These are phyloP conservation scores for Fusarium drepaniforme DNA, from an alignment of 2,329 filamentous ascomycete genomes.

Conservation along the genomic window DNA sequence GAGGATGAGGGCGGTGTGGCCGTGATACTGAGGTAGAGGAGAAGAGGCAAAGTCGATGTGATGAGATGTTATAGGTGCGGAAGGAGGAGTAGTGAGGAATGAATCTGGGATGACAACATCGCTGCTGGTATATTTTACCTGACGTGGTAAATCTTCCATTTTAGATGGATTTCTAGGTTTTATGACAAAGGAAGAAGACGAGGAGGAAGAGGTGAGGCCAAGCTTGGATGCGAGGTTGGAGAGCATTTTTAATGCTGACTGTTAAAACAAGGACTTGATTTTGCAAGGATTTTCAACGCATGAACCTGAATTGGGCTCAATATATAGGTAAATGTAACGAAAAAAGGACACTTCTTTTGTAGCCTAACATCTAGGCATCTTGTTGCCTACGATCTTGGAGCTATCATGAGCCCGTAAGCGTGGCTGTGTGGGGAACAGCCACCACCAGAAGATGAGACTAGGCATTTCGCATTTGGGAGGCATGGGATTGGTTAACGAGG, in stretches of 20 bases:
- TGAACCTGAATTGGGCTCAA: background rate
- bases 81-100: constrained; percentile 58
- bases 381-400: constrained; percentile 24
- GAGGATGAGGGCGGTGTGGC: constrained; percentile 68
- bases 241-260: constrained; percentile 23
- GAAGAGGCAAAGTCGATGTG: constrained; percentile 66
- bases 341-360: constrained; percentile 9
- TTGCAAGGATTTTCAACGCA: background rate
- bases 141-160: background rate
- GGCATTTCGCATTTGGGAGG: constrained; percentile 1
- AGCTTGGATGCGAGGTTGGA: constrained; percentile 40
- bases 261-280: background rate
- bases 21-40: constrained; percentile 63
- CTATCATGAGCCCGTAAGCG: background rate
- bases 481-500: background rate
- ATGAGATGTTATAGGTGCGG: constrained; percentile 54
- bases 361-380: background rate
- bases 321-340: background rate
- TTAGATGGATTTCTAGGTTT: constrained; percentile 14
- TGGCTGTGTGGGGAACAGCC: constrained; percentile 19
- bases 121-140: constrained; percentile 46
- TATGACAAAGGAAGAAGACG: background rate
- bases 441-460: constrained; percentile 20
- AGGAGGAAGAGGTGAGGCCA: constrained; percentile 19
- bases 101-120: constrained; percentile 52